These are phyloP conservation scores for Phaeosphaeriaceae sp. DNA, from an alignment of 2,329 filamentous ascomycete genomes.

Conservation along the genomic window DNA sequence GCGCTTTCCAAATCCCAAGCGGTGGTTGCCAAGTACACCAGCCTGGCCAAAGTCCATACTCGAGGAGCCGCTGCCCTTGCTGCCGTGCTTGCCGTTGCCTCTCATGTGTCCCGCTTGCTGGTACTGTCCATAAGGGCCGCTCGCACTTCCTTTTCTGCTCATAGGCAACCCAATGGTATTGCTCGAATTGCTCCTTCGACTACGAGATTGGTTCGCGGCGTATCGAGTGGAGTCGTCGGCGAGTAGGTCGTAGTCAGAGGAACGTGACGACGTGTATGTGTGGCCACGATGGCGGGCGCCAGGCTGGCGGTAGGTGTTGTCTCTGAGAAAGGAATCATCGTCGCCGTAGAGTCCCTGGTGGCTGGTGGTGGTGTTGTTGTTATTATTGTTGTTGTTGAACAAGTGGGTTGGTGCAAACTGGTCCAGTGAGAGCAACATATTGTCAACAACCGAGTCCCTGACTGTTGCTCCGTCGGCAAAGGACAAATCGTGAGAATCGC, in stretches of 20 bases:
- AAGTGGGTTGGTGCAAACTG: slow-evolving; percentile 54
- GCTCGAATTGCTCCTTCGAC: slow-evolving; percentile 79
- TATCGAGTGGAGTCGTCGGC: slow-evolving; percentile 49
- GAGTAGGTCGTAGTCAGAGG: slow-evolving; percentile 61
- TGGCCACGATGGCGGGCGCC: slow-evolving; percentile 60
- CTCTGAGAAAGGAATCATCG: slow-evolving; percentile 47
- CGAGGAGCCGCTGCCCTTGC: slow-evolving; percentile 73
- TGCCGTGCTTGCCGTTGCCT: slow-evolving; percentile 65
- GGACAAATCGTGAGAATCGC: slow-evolving; percentile 84
- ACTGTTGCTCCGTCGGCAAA: slow-evolving; percentile 71
- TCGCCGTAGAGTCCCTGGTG: slow-evolving; percentile 49
- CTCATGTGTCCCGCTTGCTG: slow-evolving; percentile 40
- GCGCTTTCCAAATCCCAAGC: slow-evolving; percentile 61
- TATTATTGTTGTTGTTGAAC: no score
- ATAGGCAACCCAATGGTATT: slow-evolving; percentile 63
- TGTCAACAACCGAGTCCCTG: slow-evolving; percentile 90
- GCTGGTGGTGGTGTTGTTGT: no score
- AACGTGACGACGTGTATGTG: slow-evolving; percentile 65
- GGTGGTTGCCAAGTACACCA: slow-evolving; percentile 64
- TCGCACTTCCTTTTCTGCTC: slow-evolving; percentile 41
- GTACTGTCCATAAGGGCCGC: slow-evolving; percentile 33
- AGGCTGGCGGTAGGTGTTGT: slow-evolving; percentile 40
- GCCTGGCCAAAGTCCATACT: slow-evolving; percentile 70
- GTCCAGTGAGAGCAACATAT: slow-evolving; percentile 93
- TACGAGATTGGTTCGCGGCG: slow-evolving; percentile 53